Percentiles rank a stretch among this genome's conserved stretches.
phyloP scores from a whole-genome alignment of 495 filamentous ascomycete species.

The Eremomyces bilateralis region DNA sequence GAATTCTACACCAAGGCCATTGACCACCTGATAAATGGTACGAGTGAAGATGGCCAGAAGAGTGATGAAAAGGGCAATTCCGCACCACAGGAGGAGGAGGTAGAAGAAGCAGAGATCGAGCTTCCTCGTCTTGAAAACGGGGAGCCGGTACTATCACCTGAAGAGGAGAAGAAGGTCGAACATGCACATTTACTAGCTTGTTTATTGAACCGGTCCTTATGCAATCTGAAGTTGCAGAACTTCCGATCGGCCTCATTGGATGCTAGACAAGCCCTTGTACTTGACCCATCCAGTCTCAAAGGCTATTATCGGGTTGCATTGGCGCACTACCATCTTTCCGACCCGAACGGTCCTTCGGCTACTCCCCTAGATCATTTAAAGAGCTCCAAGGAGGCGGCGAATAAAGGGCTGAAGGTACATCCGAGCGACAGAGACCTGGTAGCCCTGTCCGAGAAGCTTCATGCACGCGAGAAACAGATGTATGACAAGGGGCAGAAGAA shows the following conservation, averaged over 20 bases:
- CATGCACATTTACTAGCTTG: conserved; percentile 46
- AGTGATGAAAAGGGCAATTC: too few relatives aligned
- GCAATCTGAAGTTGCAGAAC: conserved; percentile 63
- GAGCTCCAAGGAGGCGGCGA: conserved; percentile 57
- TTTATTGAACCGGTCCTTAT: conserved; percentile 68
- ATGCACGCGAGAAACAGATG: conserved; percentile 11
- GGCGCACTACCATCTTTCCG: too few relatives aligned
- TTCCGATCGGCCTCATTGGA: conserved; percentile 66
- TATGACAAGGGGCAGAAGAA: conserved; percentile 12
- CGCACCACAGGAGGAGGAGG: conserved; percentile 24
- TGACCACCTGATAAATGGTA: conserved; percentile 40
- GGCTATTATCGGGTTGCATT: conserved; percentile 68
- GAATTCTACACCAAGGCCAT: conserved; percentile 82
- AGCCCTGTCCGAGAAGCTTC: conserved; percentile 11
- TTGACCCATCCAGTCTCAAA: conserved; percentile 65
- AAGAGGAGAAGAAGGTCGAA: conserved; percentile 32
- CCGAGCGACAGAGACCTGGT: conserved; percentile 34
- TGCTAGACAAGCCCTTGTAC: conserved; percentile 52
- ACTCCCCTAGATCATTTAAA: conserved; percentile 46
- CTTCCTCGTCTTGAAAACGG: too few relatives aligned
- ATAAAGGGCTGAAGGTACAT: conserved; percentile 48
- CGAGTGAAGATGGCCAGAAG: too few relatives aligned
- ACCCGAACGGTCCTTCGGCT: too few relatives aligned
- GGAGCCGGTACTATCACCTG: too few relatives aligned
- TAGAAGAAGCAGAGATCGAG: conserved; percentile 18